These are phyloP conservation scores for Fusarium subtropicale DNA, from an alignment of 2,329 filamentous ascomycete species.

Conservation along the genomic window DNA sequence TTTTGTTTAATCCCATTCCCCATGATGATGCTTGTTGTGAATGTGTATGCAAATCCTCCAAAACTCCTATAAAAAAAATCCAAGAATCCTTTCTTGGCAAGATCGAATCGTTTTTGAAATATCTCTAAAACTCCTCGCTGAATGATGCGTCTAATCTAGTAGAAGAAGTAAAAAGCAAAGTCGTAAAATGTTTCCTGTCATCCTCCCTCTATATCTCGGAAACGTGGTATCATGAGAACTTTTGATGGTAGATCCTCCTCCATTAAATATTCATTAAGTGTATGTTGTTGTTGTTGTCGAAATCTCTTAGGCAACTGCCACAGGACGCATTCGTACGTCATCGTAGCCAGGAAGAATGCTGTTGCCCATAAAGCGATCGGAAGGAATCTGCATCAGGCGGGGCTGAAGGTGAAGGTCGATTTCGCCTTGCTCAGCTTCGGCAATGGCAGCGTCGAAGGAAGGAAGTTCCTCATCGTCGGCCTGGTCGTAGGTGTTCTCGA, in stretches of 20 bases:
- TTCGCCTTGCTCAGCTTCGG: constrained; percentile 56
- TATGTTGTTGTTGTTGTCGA: not conserved
- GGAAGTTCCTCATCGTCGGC: constrained; percentile 54
- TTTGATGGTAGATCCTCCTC: constrained; percentile 25
- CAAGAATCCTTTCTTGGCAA: constrained; percentile 20
- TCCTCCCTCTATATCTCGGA: constrained; percentile 20
- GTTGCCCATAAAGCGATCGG: constrained; percentile 49
- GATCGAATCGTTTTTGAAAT: constrained; percentile 23
- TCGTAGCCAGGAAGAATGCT: constrained; percentile 56
- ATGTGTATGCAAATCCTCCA: constrained; percentile 4
- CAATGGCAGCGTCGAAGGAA: constrained; percentile 62
- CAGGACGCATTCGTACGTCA: constrained; percentile 48
- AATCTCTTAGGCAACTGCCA: constrained; percentile 42
- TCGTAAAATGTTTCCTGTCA: constrained; percentile 33
- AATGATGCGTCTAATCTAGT: constrained; percentile 26
- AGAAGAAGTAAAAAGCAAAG: constrained; percentile 18
- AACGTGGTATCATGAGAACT: constrained; percentile 36
- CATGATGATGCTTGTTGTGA: constrained; percentile 4
- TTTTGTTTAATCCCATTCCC: constrained; percentile 29
- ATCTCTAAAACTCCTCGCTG: constrained; percentile 45
- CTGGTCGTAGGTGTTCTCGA: constrained; percentile 54
- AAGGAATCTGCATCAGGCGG: constrained; percentile 53
- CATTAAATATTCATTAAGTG: constrained; percentile 42
- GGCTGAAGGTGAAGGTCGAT: constrained; percentile 58
- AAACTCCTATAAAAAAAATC: constrained; percentile 23